phyloP scores from a whole-genome alignment of 148 eudicot species.

The Bassia scoparia region DNA sequence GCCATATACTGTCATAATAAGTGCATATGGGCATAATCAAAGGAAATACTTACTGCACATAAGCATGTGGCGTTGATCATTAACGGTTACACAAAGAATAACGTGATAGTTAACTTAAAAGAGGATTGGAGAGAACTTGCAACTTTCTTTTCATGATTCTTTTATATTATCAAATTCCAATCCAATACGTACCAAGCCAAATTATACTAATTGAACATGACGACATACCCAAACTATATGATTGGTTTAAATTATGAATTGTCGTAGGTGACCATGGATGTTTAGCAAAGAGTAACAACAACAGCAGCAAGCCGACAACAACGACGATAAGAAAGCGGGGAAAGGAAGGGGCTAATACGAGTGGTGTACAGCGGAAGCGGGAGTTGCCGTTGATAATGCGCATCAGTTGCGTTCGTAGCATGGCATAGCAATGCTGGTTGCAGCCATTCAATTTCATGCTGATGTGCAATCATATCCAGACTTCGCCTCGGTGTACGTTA shows the following conservation, averaged over 20 bases:
- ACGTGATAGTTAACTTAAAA: too few relatives aligned
- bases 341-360: constrained; percentile 24
- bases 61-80: too few relatives aligned
- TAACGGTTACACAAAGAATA: too few relatives aligned
- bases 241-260: background rate
- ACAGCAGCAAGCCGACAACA: background rate
- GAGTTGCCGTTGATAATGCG: constrained; percentile 40
- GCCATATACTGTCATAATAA: too few relatives aligned
- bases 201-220: too few relatives aligned
- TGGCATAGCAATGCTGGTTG: constrained; percentile 43
- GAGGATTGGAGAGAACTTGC: too few relatives aligned
- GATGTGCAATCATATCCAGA: constrained; percentile 51
- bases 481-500: constrained; percentile 45
- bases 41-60: too few relatives aligned
- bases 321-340: background rate
- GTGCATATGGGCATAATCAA: too few relatives aligned
- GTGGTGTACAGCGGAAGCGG: constrained; percentile 44
- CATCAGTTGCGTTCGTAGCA: constrained; percentile 36
- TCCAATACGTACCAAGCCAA: too few relatives aligned
- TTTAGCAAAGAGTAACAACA: background rate
- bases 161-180: too few relatives aligned
- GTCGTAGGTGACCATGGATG: constrained; percentile 43
- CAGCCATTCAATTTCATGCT: constrained; percentile 56
- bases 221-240: too few relatives aligned
- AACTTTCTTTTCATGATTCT: too few relatives aligned